Base-by-base conservation (phyloP, 495 filamentous ascomycete genomes). In the Penicillium manginii region DNA sequence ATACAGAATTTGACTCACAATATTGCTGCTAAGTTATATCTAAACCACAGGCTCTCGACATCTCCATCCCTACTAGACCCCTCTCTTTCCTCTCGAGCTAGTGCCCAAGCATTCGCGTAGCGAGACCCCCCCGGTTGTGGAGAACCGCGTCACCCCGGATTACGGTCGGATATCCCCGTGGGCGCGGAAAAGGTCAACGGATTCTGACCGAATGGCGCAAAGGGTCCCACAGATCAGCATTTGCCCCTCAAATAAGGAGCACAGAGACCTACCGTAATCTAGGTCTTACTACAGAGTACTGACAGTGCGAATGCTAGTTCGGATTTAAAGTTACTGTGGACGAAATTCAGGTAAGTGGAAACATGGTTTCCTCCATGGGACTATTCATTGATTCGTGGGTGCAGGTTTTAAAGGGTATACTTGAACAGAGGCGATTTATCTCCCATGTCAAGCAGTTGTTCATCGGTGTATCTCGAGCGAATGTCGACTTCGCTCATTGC, bases 361-460 rank as follows among this genome's bases (percentile, higher is more conserved):
- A 43, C 17, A 43, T 2, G 0, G 17, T 43, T 43, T n/a, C 3
- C 10, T 2, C 8, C 8, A 43, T 9, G 12, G 1, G 4, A 43
- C 19, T 19, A 29, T 47, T 26, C 45, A 26, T 47, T 47, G 3
- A 47, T 45, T 21, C 40, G 5, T 47, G 9, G 10, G 15, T 17
- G n/a, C 18, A 18, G 18, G 10, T 47, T 45, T 51, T 50, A 63
- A 48, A 72, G 52, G 0, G 65, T 70, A 56, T 78, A 76, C 62
- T 64, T 74, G 60, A 78, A 79, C 15, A 75, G 54, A 6, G 77
- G 76, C 12, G 66, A 72, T 60, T 69, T 70, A 62, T 80, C 76
- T 0, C 78, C 79, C 73, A 80, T 68, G 14, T 72, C 68, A 33
- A 76, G 58, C 50, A 79, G 49, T 55, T 77, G 59, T 14, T 73